phyloP scores from a whole-genome alignment of 2,329 filamentous ascomycete genomes.

The Xylaria sp. region DNA sequence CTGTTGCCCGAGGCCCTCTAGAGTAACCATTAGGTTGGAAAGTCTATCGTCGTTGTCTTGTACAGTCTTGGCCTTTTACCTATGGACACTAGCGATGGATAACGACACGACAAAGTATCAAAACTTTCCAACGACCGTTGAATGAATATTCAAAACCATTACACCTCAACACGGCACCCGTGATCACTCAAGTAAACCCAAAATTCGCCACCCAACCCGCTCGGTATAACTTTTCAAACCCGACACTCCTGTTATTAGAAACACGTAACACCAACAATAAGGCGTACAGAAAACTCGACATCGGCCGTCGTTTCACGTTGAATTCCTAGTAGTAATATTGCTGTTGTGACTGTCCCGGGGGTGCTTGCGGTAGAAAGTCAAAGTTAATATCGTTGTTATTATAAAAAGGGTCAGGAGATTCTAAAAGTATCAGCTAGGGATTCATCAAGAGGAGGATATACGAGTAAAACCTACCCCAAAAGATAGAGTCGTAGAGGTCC shows the following conservation, averaged over 20 bases:
- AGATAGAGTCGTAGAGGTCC: conserved; percentile 70
- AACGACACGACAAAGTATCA: background rate
- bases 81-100: no score
- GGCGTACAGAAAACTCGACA: background rate
- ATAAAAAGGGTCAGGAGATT: conserved; percentile 63
- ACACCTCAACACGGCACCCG: background rate
- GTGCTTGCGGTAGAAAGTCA: conserved; percentile 62
- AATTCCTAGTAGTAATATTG: conserved; percentile 56
- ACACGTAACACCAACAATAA: background rate
- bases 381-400: conserved; percentile 61
- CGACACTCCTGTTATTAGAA: background rate
- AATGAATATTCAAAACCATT: background rate
- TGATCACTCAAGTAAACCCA: background rate
- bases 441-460: conserved; percentile 17
- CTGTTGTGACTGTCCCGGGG: conserved; percentile 59
- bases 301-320: background rate
- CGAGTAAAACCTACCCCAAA: conserved; percentile 58
- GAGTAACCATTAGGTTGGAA: background rate
- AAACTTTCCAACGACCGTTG: background rate
- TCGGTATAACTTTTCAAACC: background rate
- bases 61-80: background rate
- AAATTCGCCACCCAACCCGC: background rate
- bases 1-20: background rate
- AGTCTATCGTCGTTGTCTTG: background rate
- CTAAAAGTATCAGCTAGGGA: conserved; percentile 38